Evolutionary conservation across 495 filamentous ascomycete genomes (phyloP).

Genomic region (Cercophora samala): DNA sequence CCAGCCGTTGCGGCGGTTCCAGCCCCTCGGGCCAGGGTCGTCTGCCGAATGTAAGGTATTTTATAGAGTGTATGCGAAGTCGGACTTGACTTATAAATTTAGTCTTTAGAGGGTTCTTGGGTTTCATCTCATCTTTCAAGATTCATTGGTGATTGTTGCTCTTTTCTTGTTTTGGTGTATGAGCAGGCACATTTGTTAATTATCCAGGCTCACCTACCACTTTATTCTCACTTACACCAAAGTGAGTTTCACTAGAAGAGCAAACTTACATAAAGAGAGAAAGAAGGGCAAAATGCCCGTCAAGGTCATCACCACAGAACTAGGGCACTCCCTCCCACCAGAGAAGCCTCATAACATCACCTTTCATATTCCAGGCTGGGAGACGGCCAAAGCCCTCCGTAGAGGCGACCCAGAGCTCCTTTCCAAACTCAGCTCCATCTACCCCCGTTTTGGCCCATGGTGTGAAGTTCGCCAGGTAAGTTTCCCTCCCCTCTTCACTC

Average conservation of each 20-base stretch:
- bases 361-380: constrained; percentile 37
- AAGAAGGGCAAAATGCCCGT: constrained; percentile 28
- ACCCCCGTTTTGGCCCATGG: constrained; percentile 43
- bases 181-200: background rate
- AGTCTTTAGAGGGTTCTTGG: background rate
- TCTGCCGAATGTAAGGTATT: background rate
- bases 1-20: constrained; percentile 12
- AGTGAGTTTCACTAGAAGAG: background rate
- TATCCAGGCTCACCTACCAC: background rate
- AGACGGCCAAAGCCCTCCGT: constrained; percentile 28
- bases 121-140: background rate
- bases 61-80: background rate
- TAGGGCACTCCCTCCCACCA: constrained; percentile 43
- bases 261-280: background rate
- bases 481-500: background rate
- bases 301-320: constrained; percentile 34
- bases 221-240: background rate
- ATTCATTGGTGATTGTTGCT: background rate
- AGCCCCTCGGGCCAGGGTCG: constrained; percentile 8
- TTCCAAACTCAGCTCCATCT: constrained; percentile 33
- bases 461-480: constrained; percentile 27
- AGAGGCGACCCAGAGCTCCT: constrained; percentile 34
- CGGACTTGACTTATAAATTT: background rate
- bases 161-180: background rate
- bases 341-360: constrained; percentile 42